Base-by-base conservation (phyloP, 192 early-diverging fungal genomes). In the Dissophora globulifera region DNA sequence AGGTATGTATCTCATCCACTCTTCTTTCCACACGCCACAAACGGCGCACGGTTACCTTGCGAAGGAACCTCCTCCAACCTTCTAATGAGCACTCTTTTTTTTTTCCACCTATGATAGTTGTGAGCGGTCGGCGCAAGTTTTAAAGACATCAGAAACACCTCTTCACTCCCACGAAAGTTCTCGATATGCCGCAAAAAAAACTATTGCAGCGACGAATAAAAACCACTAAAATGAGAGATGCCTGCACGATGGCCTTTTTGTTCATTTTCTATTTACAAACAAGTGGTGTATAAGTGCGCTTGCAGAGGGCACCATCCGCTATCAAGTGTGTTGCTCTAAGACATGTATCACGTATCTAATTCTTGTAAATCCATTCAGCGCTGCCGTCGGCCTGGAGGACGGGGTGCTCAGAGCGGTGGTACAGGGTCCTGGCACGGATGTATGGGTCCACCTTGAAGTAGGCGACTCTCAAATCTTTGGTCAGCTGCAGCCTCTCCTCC, bases 391-490 rank as follows among this genome's bases (percentile, higher is more conserved):
- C 56, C 43, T 58, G 51, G 50, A 76, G 49, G 20, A 83, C 68
- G 7, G 71, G 68, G 20, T 45, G 55, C 22, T 70, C 78, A 17
- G 58, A 58, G 35, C 78, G 74, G 40, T 82, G 78, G 60, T 79
- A 82, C 57, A 67, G 42, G 52, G 46, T 82, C 32, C 78, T 65
- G 49, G 81, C 45, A 25, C 81, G 62, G 53, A 86, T 79, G 29
- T 81, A 82, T 26, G 78, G 80, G 72, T 89, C 88, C 17, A 82
- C 31, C 10, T 76, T 78, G 56, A 62, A 82, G 72, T 83, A 82
- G 4, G 82, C 78, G 8, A 69, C 75, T 25, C 82, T 62, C 42
- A 88, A 60, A 16, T 79, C 63, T 40, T 79, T 78, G 11, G 81
- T 82, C 2, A 79, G 26, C 6, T 25, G 32, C 13, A 52, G 12